Conservation (phyloP, 176 grass and related monocot genomes). For the Microstegium vimineum region DNA sequence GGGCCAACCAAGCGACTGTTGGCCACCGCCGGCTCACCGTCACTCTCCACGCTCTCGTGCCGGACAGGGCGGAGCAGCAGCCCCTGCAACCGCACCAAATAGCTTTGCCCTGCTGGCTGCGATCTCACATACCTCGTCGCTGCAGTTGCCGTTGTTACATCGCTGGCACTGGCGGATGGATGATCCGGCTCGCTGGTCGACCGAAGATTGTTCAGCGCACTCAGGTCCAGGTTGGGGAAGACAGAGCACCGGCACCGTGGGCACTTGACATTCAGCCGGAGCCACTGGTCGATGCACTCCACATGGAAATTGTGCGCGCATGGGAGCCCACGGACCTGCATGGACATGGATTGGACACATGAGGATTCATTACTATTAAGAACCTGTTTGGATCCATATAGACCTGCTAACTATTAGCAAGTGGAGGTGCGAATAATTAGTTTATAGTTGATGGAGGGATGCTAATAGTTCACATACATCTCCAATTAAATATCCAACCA, state of each 20-base stretch:
- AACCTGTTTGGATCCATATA: neutral
- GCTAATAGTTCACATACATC: neutral
- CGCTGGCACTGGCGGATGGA: constrained; percentile 39
- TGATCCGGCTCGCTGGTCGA: constrained; percentile 41
- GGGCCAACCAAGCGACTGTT: constrained; percentile 16
- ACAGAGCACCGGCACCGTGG: constrained; percentile 92
- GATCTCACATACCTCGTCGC: constrained; percentile 41
- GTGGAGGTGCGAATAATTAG: neutral
- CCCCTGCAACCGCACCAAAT: constrained; percentile 66
- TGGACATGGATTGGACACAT: neutral
- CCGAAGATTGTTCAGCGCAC: constrained; percentile 79
- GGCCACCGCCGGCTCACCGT: neutral
- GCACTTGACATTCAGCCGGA: constrained; percentile 90
- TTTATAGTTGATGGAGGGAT: neutral
- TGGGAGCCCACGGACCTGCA: constrained; percentile 83
- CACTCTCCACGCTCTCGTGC: constrained; percentile 24
- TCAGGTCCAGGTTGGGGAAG: constrained; percentile 93
- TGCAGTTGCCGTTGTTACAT: constrained; percentile 34
- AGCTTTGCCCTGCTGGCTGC: constrained; percentile 46
- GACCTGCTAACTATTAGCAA: neutral
- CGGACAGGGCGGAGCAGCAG: constrained; percentile 48
- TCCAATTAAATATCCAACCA: neutral
- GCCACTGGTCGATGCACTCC: constrained; percentile 94
- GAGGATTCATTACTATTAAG: neutral
- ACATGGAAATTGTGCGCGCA: constrained; percentile 99